Conservation (phyloP, 441 rosid species). For the Brassica balearica region DNA sequence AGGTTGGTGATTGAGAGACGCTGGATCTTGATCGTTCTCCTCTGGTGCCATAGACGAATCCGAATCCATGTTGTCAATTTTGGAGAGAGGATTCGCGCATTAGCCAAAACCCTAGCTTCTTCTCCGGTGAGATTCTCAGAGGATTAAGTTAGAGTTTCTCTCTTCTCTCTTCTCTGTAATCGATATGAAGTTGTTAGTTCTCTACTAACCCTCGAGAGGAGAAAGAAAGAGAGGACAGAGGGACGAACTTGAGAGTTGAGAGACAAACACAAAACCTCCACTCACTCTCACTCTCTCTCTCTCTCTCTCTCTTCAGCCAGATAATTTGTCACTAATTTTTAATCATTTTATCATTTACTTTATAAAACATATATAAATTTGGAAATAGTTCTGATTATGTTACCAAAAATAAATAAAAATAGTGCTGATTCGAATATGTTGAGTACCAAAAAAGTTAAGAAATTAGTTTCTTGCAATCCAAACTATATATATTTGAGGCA, state of each 20-base stretch:
- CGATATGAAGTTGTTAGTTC: background rate
- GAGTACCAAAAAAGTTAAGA: too few species aligned
- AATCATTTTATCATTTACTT: background rate
- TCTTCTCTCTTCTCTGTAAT: conserved; percentile 30
- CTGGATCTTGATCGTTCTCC: conserved; percentile 72
- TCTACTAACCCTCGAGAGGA: conserved; percentile 33
- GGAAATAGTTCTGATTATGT: too few species aligned
- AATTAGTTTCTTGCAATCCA: background rate
- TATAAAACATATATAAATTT: background rate
- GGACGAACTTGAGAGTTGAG: conserved; percentile 33
- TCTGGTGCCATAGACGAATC: conserved; percentile 78
- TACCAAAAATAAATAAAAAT: background rate
- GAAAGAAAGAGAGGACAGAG: conserved; percentile 47
- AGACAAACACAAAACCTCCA: background rate
- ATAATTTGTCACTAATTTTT: background rate
- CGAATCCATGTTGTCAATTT: conserved; percentile 61
- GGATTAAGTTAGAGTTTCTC: conserved; percentile 17
- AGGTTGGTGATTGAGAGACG: conserved; percentile 46
- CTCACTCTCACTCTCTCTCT: background rate
- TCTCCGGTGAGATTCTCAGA: conserved; percentile 5
- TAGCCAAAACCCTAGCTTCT: conserved; percentile 17
- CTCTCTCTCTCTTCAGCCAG: background rate
- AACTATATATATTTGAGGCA: background rate
- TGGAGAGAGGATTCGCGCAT: background rate
- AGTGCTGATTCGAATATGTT: background rate